A percentile compares a stretch with the other conserved stretches of the same genome.
Evolutionary conservation across 2,329 filamentous ascomycete species (phyloP).

Genomic region (Claviceps digitariae): DNA sequence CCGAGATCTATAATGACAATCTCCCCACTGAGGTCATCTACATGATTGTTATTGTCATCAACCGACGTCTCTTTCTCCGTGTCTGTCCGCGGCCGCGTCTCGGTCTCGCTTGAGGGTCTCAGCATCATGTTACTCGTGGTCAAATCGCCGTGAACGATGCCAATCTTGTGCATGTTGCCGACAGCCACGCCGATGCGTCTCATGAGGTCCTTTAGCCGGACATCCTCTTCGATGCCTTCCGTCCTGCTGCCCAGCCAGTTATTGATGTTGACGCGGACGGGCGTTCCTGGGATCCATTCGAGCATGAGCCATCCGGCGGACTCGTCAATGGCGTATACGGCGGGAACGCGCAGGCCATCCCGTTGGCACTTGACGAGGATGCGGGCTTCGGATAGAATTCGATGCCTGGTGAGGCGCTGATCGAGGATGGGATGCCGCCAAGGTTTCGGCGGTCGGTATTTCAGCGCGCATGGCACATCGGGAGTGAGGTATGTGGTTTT

Average conservation of each 20-base stretch:
- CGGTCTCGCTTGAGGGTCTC: constrained; percentile 16
- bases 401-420: constrained; percentile 69
- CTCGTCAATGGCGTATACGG: constrained; percentile 57
- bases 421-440: constrained; percentile 90
- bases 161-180: constrained; percentile 65
- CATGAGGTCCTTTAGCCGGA: constrained; percentile 49
- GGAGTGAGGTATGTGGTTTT: constrained; percentile 66
- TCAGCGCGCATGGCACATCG: constrained; percentile 60
- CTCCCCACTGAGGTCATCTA: constrained; percentile 45
- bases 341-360: constrained; percentile 72
- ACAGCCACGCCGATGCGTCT: constrained; percentile 56
- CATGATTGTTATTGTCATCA: constrained; percentile 5
- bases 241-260: constrained; percentile 44
- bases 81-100: background rate
- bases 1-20: constrained; percentile 93
- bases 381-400: constrained; percentile 78
- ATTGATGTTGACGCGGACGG: constrained; percentile 58
- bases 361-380: constrained; percentile 66
- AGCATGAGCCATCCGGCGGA: constrained; percentile 60
- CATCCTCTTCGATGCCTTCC: constrained; percentile 27
- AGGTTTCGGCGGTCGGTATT: constrained; percentile 80
- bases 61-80: constrained; percentile 7
- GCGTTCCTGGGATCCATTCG: constrained; percentile 69
- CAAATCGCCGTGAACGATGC: constrained; percentile 86
- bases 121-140: constrained; percentile 98